Evolutionary conservation across 306 rosid genomes (phyloP), one percentile per base, ranked within the genome.

Genomic region (Comarum palustre): DNA sequence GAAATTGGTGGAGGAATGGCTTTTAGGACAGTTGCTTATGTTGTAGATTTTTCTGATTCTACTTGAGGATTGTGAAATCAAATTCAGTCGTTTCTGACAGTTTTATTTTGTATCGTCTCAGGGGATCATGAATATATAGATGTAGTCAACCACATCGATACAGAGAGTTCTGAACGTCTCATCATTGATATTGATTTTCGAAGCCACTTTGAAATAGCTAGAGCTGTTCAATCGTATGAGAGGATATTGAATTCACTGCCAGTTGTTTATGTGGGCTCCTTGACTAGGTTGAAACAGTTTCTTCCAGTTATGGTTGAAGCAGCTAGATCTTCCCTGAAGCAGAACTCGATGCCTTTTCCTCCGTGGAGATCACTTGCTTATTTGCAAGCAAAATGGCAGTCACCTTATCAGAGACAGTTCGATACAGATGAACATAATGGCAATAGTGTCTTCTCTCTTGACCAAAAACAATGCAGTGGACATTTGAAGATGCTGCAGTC

Each of bases 181-280:
- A 84, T 94, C 64, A 65, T 95, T 29, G 99, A 95, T 64, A 83
- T 95, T 1, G 99, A 95, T 79, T 95, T 91, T 72, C 82, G 85
- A 57, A 95, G 99, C 86, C 99, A 95, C 84, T 95, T 95, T 82
- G 99, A 95, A 77, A 95, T 95, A 77, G 97, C 99, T 50, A 87
- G 96, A 86, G 99, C 99, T 50, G 97, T 95, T 22, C 93, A 87
- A 55, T 88, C 96, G 4, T 95, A 95, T 13, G 89, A 84, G 67
- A 84, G 85, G 76, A 84, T 95, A 84, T 78, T 95, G 85, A 86
- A 89, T 32, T 91, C 93, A 0, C 93, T 95, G 75, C 99, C 99
- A 0, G 90, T 84, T 59, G 83, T 87, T 61, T 95, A 88, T 3
- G 96, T 90, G 27, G 99, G 99, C 15, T 90, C 96, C 45, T 74